phyloP scores from a whole-genome alignment of 805 yeast genomes.

The Wickerhamia fluorescens region DNA sequence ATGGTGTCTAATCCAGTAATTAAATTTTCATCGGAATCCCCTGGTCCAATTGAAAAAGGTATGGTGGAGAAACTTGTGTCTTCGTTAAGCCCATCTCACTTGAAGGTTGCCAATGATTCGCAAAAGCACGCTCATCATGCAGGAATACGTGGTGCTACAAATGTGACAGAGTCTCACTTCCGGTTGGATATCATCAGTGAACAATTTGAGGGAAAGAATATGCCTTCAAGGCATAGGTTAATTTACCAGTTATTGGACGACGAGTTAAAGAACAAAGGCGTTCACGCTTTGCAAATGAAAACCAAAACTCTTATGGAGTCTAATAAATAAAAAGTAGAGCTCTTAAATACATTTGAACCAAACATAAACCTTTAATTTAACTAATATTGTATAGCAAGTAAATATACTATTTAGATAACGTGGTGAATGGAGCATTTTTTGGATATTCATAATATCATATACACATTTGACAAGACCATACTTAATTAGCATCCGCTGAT shows the following conservation, averaged over 20 bases:
- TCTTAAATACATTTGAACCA: slow-evolving; percentile 1
- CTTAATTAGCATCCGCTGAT: slow-evolving; percentile 2
- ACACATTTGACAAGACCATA: slow-evolving; percentile 2
- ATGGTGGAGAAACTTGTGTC: slow-evolving; percentile 39
- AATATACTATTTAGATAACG: too few species aligned
- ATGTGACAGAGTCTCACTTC: slow-evolving; percentile 77
- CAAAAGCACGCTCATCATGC: slow-evolving; percentile 84
- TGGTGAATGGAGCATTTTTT: too few species aligned
- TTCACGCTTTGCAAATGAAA: slow-evolving; percentile 84
- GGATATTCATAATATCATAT: slow-evolving; percentile 2
- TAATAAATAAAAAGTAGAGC: neutral
- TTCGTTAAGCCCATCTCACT: slow-evolving; percentile 37
- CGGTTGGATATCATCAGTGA: slow-evolving; percentile 66
- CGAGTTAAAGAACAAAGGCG: slow-evolving; percentile 62
- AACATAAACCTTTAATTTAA: slow-evolving; percentile 1
- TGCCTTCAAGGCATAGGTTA: slow-evolving; percentile 73
- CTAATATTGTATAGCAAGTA: too few species aligned
- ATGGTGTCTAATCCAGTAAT: too few species aligned
- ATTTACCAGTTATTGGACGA: slow-evolving; percentile 64
- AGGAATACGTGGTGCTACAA: slow-evolving; percentile 67
- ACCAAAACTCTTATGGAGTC: slow-evolving; percentile 51
- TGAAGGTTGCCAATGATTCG: slow-evolving; percentile 70
- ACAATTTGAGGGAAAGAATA: slow-evolving; percentile 53
- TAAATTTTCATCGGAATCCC: slow-evolving; percentile 12
- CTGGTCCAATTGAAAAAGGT: slow-evolving; percentile 44